Percentiles rank a stretch among this genome's conserved stretches.
These are phyloP conservation scores for Casaregolazyma lundiana DNA, from an alignment of 1,139 yeast genomes.

Conservation along the genomic window DNA sequence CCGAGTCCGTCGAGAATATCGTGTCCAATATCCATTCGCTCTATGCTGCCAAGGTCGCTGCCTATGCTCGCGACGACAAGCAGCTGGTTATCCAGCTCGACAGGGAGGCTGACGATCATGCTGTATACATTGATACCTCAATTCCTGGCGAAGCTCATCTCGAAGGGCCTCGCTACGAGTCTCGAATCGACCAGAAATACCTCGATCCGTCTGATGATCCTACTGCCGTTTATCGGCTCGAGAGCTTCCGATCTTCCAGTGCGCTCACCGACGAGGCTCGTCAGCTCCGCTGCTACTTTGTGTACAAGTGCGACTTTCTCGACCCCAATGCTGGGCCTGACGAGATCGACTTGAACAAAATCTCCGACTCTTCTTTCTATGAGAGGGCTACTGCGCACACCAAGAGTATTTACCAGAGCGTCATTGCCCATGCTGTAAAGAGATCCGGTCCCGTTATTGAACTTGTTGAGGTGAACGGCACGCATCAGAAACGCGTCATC, in stretches of 20 bases:
- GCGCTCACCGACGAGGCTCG: conserved; percentile 44
- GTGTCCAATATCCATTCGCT: conserved; percentile 79
- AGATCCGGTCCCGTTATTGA: conserved; percentile 93
- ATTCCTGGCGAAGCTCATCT: conserved; percentile 38
- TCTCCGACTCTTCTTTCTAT: conserved; percentile 76
- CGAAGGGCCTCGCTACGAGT: conserved; percentile 39
- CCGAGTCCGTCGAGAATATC: conserved; percentile 74
- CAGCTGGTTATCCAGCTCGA: conserved; percentile 65
- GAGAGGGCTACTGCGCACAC: conserved; percentile 79
- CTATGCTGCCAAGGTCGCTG: conserved; percentile 90
- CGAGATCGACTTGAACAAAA: conserved; percentile 53
- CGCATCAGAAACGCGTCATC: conserved; percentile 76
- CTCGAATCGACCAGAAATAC: conserved; percentile 74
- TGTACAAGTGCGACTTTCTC: conserved; percentile 69
- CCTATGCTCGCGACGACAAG: conserved; percentile 58
- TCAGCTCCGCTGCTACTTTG: conserved; percentile 74
- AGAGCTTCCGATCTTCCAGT: conserved; percentile 70
- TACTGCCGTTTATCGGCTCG: conserved; percentile 61
- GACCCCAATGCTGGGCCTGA: conserved; percentile 33
- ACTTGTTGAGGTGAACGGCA: conserved; percentile 73
- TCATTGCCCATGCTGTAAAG: conserved; percentile 62
- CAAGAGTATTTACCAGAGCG: conserved; percentile 65
- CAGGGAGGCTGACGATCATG: conserved; percentile 78
- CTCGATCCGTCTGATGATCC: conserved; percentile 52
- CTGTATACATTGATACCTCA: conserved; percentile 82